Conservation (phyloP, 306 rosid genomes). For the Corylus americana region DNA sequence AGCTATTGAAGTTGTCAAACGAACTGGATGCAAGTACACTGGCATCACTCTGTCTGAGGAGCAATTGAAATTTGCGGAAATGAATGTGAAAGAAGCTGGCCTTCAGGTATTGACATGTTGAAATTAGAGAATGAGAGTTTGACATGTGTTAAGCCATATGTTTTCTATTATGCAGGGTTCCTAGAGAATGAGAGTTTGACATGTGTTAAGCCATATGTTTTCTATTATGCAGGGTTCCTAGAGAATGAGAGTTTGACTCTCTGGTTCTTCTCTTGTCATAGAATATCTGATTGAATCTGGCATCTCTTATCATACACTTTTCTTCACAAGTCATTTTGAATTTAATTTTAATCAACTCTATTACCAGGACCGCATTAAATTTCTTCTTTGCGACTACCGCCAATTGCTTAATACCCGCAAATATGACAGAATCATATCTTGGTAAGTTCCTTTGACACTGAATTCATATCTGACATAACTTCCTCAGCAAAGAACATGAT, state of each 20-base stretch:
- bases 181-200: no score
- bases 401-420: constrained; percentile 52
- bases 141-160: not conserved
- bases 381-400: constrained; percentile 84
- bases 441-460: constrained; percentile 44
- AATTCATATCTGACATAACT: constrained; percentile 9
- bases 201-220: not conserved
- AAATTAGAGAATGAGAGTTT: no score
- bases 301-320: not conserved
- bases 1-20: constrained; percentile 80
- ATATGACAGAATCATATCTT: constrained; percentile 83
- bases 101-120: constrained; percentile 57
- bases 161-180: no score
- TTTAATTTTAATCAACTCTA: not conserved
- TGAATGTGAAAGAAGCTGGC: constrained; percentile 67
- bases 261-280: not conserved
- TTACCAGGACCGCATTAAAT: constrained; percentile 62
- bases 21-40: constrained; percentile 82
- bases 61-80: constrained; percentile 75
- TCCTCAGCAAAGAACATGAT: constrained; percentile 4
- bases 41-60: constrained; percentile 85
- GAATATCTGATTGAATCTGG: not conserved
- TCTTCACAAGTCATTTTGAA: not conserved
- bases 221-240: no score
- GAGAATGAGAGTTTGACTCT: not conserved